These are phyloP conservation scores for Ogataea ramenticola DNA, from an alignment of 805 yeast species.

Conservation along the genomic window DNA sequence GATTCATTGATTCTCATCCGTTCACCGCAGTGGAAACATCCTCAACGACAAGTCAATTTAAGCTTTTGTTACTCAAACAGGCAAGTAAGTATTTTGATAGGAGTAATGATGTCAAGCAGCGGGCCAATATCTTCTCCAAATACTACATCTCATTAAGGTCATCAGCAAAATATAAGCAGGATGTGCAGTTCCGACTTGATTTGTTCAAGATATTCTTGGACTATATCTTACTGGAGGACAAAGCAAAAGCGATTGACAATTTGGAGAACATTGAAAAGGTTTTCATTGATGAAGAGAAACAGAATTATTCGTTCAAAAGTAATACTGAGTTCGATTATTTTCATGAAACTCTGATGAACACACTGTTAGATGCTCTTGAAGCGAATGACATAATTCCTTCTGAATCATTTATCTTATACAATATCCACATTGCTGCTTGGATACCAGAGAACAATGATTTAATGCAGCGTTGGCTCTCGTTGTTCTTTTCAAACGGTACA, in stretches of 20 bases:
- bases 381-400: too few relatives aligned
- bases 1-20: not conserved
- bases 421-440: too few relatives aligned
- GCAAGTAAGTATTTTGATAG: too few relatives aligned
- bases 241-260: not conserved
- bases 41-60: slow-evolving; percentile 4
- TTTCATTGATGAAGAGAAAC: slow-evolving; percentile 19
- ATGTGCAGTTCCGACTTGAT: slow-evolving; percentile 18
- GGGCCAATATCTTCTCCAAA: slow-evolving; percentile 22
- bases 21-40: too few relatives aligned
- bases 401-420: too few relatives aligned
- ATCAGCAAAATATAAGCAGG: slow-evolving; percentile 13
- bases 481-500: slow-evolving; percentile 23
- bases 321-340: too few relatives aligned
- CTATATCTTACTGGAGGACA: slow-evolving; percentile 22
- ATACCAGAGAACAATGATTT: not conserved
- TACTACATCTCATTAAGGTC: slow-evolving; percentile 24
- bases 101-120: too few relatives aligned
- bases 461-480: slow-evolving; percentile 2
- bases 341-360: too few relatives aligned
- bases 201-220: slow-evolving; percentile 26
- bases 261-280: slow-evolving; percentile 15
- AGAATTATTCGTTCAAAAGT: not conserved
- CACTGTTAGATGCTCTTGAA: too few relatives aligned
- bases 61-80: slow-evolving; percentile 6